Evolutionary conservation across 805 yeast species (phyloP).

Genomic region (Schwanniomyces sp.): DNA sequence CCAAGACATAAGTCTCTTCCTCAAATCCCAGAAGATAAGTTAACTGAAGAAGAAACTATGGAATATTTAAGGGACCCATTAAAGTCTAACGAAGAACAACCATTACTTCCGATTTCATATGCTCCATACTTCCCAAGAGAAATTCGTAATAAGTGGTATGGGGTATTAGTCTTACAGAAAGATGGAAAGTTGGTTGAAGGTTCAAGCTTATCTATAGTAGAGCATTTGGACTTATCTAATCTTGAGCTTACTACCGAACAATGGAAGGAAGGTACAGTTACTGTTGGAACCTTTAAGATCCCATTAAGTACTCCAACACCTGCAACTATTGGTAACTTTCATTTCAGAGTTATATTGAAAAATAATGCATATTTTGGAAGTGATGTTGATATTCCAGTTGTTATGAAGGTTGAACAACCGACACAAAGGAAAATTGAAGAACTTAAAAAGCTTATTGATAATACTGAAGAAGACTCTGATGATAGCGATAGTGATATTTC

Average conservation of each 20-base stretch:
- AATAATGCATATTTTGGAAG: constrained; percentile 79
- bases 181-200: constrained; percentile 78
- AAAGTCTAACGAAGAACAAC: constrained; percentile 62
- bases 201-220: constrained; percentile 51
- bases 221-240: constrained; percentile 55
- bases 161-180: constrained; percentile 65
- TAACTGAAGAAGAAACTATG: constrained; percentile 59
- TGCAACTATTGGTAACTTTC: constrained; percentile 58
- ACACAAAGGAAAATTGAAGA: constrained; percentile 12
- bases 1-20: constrained; percentile 64
- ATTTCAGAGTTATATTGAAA: constrained; percentile 68
- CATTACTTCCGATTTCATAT: constrained; percentile 61
- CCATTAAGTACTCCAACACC: constrained; percentile 79
- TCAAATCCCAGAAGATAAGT: constrained; percentile 36
- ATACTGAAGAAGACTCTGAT: constrained; percentile 33
- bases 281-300: constrained; percentile 72
- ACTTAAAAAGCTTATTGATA: constrained; percentile 11
- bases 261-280: constrained; percentile 45
- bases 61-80: constrained; percentile 75
- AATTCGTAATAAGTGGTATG: constrained; percentile 59
- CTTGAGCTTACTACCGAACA: constrained; percentile 52
- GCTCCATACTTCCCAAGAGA: constrained; percentile 76
- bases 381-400: constrained; percentile 71
- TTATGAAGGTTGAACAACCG: constrained; percentile 62
- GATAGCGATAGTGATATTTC: constrained; percentile 54